A percentile compares a stretch with the other conserved stretches of the same genome.
Evolutionary conservation across 352 stramenopile genomes (phyloP).

Genomic region (Blastocystis sp.): DNA sequence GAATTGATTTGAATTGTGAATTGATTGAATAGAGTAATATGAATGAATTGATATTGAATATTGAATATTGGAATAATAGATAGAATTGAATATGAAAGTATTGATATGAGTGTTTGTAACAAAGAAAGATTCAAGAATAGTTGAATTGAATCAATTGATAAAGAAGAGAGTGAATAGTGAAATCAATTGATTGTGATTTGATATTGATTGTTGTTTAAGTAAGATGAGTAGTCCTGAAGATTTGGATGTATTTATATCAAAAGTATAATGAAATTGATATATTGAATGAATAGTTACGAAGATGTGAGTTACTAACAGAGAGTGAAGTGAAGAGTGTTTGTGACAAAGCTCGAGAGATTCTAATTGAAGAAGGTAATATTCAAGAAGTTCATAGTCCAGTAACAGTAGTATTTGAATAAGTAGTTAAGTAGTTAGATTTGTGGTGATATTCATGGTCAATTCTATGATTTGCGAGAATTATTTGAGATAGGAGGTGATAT

Average conservation of each 20-base stretch:
- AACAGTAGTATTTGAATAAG: slow-evolving; percentile 76
- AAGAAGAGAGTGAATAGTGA: neutral
- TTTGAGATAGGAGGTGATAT: slow-evolving; percentile 91
- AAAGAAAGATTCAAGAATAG: neutral
- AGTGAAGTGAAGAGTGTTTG: slow-evolving; percentile 93
- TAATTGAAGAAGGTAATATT: slow-evolving; percentile 98
- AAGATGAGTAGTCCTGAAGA: neutral
- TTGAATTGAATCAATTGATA: neutral
- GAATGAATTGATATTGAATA: neutral
- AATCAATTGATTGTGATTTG: neutral
- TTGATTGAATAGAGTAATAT: too few species aligned
- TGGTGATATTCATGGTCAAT: too few species aligned
- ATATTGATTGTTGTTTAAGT: neutral
- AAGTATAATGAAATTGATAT: neutral
- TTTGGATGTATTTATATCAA: neutral
- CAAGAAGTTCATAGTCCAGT: slow-evolving; percentile 93
- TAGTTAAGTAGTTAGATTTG: slow-evolving; percentile 79
- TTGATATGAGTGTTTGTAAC: neutral
- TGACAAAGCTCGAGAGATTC: slow-evolving; percentile 90
- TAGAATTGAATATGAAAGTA: neutral
- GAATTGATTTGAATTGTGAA: too few species aligned
- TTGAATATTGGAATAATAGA: neutral
- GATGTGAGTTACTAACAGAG: slow-evolving; percentile 95
- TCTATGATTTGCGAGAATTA: too few species aligned
- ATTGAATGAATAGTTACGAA: slow-evolving; percentile 14